phyloP scores from a whole-genome alignment of 2,329 filamentous ascomycete species.

The Cryphonectria japonica region DNA sequence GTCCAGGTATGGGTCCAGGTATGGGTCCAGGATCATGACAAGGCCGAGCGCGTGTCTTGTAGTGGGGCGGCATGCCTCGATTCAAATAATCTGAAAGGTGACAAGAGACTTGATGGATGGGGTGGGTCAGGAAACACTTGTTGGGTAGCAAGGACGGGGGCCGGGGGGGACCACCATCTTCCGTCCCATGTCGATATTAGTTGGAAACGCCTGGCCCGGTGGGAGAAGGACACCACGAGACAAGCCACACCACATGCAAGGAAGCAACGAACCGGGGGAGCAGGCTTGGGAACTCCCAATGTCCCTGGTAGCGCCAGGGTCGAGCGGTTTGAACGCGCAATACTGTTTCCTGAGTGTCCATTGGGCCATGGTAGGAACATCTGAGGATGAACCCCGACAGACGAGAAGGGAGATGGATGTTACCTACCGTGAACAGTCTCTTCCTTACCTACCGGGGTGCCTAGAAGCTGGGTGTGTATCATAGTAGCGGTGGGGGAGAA shows the following conservation, averaged over 20 bases:
- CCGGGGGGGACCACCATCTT: neutral
- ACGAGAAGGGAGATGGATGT: neutral
- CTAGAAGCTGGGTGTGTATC: neutral
- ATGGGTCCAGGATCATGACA: constrained; percentile 1
- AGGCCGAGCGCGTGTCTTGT: constrained; percentile 14
- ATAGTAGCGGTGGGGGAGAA: constrained; percentile 2
- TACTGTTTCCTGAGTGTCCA: neutral
- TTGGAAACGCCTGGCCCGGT: neutral
- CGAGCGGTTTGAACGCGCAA: neutral
- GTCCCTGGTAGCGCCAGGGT: constrained; percentile 11
- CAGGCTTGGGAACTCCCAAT: neutral
- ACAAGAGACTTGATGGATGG: neutral
- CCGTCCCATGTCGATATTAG: constrained; percentile 13
- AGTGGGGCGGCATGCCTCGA: constrained; percentile 2
- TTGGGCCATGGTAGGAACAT: neutral
- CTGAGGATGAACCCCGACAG: neutral
- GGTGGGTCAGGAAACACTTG: neutral
- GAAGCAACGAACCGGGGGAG: neutral
- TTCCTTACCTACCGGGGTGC: neutral
- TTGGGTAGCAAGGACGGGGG: constrained; percentile 1
- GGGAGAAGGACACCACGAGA: constrained; percentile 2
- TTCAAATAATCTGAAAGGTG: neutral
- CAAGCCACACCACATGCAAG: constrained; percentile 5
- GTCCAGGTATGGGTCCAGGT: neutral
- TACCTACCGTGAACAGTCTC: neutral